Conservation (phyloP, 2,329 filamentous ascomycete species). For the Fonsecaea multimorphosa region DNA sequence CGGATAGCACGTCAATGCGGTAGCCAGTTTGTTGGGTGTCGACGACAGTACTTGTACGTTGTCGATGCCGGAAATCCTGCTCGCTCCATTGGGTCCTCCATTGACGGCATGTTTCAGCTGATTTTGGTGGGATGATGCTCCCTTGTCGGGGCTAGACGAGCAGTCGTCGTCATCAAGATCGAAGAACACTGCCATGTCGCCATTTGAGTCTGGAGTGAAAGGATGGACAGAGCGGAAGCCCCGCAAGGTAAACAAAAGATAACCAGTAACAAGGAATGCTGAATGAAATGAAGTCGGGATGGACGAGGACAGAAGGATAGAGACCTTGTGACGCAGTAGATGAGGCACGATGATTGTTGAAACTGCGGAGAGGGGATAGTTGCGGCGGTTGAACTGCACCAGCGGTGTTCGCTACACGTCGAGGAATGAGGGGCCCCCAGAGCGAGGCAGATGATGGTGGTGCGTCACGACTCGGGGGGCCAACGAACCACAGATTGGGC, state of each 20-base stretch:
- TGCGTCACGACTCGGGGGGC: not conserved
- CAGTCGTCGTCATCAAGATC: slow-evolving; percentile 51
- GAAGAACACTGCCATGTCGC: slow-evolving; percentile 56
- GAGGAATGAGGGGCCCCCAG: not conserved
- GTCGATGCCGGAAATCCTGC: not conserved
- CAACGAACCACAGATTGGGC: not conserved
- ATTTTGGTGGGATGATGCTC: slow-evolving; percentile 17
- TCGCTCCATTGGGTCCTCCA: slow-evolving; percentile 9
- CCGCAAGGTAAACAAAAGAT: slow-evolving; percentile 1
- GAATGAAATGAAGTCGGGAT: not conserved
- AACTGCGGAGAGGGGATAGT: not conserved
- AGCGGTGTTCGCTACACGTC: not conserved
- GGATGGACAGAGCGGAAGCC: slow-evolving; percentile 2
- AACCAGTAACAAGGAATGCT: not conserved
- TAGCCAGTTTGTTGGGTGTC: slow-evolving; percentile 44
- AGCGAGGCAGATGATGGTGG: not conserved
- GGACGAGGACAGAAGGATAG: not conserved
- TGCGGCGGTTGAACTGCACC: not conserved
- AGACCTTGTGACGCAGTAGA: slow-evolving; percentile 5
- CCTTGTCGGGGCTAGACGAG: slow-evolving; percentile 35
- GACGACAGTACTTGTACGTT: slow-evolving; percentile 6
- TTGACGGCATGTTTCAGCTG: slow-evolving; percentile 23
- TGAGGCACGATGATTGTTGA: slow-evolving; percentile 1
- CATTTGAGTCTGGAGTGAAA: slow-evolving; percentile 29
- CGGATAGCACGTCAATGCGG: slow-evolving; percentile 57